phyloP scores from a whole-genome alignment of 306 rosid genomes.

The Prunus armeniaca region DNA sequence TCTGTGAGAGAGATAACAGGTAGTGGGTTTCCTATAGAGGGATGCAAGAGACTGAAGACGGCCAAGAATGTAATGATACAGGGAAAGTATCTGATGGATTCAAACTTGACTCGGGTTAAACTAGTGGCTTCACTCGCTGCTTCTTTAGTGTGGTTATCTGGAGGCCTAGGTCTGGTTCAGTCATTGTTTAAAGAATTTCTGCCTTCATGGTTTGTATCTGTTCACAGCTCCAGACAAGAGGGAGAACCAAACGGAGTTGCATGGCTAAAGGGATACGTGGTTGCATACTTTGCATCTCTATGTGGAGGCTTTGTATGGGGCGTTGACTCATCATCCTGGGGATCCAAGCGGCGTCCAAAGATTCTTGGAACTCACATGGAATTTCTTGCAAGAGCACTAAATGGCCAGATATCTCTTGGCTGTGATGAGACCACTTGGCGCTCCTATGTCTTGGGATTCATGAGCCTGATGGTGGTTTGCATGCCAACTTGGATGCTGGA shows the following conservation, averaged over 20 bases:
- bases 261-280: conserved; percentile 79
- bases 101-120: conserved; percentile 64
- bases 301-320: conserved; percentile 94
- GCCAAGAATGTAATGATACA: conserved; percentile 50
- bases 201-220: conserved; percentile 89
- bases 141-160: conserved; percentile 80
- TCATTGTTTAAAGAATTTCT: conserved; percentile 71
- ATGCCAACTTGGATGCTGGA: conserved; percentile 84
- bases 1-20: conserved; percentile 70
- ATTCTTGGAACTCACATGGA: conserved; percentile 76
- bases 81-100: conserved; percentile 59
- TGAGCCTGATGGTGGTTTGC: conserved; percentile 80
- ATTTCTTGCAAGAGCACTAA: conserved; percentile 78
- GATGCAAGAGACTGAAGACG: conserved; percentile 40
- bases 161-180: conserved; percentile 73
- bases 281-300: conserved; percentile 73
- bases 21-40: conserved; percentile 41
- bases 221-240: conserved; percentile 54
- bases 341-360: conserved; percentile 73
- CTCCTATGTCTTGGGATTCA: conserved; percentile 71
- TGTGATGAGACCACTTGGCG: conserved; percentile 84
- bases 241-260: conserved; percentile 58
- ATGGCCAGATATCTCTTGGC: conserved; percentile 83
- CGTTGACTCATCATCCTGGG: conserved; percentile 71
- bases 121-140: conserved; percentile 91